Percentiles rank a stretch among this genome's conserved stretches.
Conservation (phyloP, 208 protist species). For the Crithidia thermophila region DNA sequence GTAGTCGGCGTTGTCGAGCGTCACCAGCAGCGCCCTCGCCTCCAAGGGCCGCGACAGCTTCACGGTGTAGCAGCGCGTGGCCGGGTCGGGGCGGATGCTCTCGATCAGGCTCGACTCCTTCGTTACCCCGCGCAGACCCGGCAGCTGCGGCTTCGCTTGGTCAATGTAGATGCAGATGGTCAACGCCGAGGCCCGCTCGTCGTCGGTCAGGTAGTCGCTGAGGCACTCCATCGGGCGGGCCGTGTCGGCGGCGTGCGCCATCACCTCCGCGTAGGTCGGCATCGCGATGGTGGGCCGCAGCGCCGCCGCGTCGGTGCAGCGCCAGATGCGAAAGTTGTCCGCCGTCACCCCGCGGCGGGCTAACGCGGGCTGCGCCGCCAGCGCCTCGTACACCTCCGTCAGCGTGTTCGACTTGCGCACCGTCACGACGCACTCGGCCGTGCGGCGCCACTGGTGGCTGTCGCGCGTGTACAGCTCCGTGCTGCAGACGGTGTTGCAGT, state of each 20-base stretch:
- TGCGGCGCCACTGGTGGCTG: slow-evolving; percentile 18
- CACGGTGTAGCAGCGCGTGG: slow-evolving; percentile 24
- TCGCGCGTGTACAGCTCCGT: slow-evolving; percentile 62
- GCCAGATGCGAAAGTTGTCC: slow-evolving; percentile 55
- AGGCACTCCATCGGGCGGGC: slow-evolving; percentile 15
- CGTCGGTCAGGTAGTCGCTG: slow-evolving; percentile 26
- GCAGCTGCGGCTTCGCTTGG: slow-evolving; percentile 30
- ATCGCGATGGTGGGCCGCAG: slow-evolving; percentile 40
- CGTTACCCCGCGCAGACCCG: slow-evolving; percentile 17
- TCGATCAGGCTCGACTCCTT: slow-evolving; percentile 17
- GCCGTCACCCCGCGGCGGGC: slow-evolving; percentile 30
- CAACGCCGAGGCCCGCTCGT: slow-evolving; percentile 33
- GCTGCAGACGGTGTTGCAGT: slow-evolving; percentile 37
- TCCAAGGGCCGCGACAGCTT: slow-evolving; percentile 20
- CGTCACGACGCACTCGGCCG: slow-evolving; percentile 49
- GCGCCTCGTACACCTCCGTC: slow-evolving; percentile 43
- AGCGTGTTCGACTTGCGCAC: slow-evolving; percentile 59
- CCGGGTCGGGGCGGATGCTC: slow-evolving; percentile 15
- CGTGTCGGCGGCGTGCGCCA: not conserved
- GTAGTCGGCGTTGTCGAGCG: slow-evolving; percentile 28
- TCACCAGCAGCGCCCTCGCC: slow-evolving; percentile 20
- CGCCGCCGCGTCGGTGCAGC: slow-evolving; percentile 22
- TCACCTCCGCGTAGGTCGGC: slow-evolving; percentile 35
- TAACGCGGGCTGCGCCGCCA: slow-evolving; percentile 43
- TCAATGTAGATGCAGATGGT: slow-evolving; percentile 61